Percentiles rank a stretch among this genome's conserved stretches.
phyloP scores from a whole-genome alignment of 2,329 filamentous ascomycete genomes.

The Bipolaris bicolor region DNA sequence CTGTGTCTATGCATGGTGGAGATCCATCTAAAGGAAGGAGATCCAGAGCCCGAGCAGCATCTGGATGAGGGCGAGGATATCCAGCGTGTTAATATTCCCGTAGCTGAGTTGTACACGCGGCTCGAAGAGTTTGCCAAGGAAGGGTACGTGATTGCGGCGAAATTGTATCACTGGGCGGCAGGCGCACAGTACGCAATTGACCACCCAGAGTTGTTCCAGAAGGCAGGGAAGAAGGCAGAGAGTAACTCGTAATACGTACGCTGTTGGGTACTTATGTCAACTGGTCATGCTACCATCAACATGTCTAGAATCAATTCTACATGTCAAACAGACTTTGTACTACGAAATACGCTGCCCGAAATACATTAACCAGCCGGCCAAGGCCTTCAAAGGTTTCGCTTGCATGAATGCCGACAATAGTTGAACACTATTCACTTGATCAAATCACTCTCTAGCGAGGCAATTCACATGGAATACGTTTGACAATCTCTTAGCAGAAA shows the following conservation, averaged over 20 bases:
- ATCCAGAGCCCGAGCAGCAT: constrained; percentile 34
- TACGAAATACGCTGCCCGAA: too few species aligned
- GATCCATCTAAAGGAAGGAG: constrained; percentile 27
- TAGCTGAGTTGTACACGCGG: constrained; percentile 29
- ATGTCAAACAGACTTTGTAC: too few species aligned
- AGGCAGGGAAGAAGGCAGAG: constrained; percentile 3
- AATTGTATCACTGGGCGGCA: constrained; percentile 40
- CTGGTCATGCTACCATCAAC: too few species aligned
- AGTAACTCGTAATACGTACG: background rate
- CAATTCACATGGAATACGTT: background rate
- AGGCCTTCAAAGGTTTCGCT: too few species aligned
- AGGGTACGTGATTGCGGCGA: constrained; percentile 36
- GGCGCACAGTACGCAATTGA: constrained; percentile 36
- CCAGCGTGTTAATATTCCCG: constrained; percentile 32
- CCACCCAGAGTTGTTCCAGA: constrained; percentile 29
- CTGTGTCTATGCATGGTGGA: constrained; percentile 36
- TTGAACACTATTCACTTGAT: background rate
- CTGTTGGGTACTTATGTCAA: too few species aligned
- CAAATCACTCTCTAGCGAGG: background rate
- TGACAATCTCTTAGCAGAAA: background rate
- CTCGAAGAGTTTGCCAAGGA: constrained; percentile 32
- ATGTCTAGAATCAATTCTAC: too few species aligned
- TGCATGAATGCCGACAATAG: background rate
- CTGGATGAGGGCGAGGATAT: constrained; percentile 40
- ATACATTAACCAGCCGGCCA: too few species aligned